Evolutionary conservation across 345 rosid species (phyloP).

Genomic region (Crucihimalaya himalaica): DNA sequence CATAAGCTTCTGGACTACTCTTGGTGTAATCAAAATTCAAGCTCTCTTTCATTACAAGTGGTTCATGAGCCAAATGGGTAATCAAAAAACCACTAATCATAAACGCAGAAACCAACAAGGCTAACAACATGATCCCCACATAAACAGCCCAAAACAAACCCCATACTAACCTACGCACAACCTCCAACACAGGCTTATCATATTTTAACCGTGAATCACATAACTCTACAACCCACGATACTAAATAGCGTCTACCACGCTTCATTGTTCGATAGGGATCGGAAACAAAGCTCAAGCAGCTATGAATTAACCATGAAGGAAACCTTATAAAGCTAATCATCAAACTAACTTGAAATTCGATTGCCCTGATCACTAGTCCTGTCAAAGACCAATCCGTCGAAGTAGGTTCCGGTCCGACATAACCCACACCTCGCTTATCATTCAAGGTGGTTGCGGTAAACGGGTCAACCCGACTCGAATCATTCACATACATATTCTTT

Average conservation of each 20-base stretch:
- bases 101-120: conserved; percentile 54
- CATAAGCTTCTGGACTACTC: conserved; percentile 61
- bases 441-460: conserved; percentile 2
- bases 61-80: conserved; percentile 60
- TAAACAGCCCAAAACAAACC: conserved; percentile 66
- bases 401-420: conserved; percentile 5
- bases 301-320: conserved; percentile 48
- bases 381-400: conserved; percentile 40
- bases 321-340: conserved; percentile 47
- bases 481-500: conserved; percentile 25
- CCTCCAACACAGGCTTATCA: conserved; percentile 44
- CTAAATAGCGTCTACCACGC: conserved; percentile 43
- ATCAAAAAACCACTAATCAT: conserved; percentile 56
- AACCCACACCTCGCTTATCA: not conserved
- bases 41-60: conserved; percentile 51
- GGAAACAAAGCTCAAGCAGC: conserved; percentile 42
- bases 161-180: conserved; percentile 52
- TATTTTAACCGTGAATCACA: conserved; percentile 48
- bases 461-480: conserved; percentile 28
- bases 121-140: conserved; percentile 57
- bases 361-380: conserved; percentile 58
- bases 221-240: conserved; percentile 32
- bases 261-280: conserved; percentile 60
- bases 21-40: conserved; percentile 54
- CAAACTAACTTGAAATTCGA: conserved; percentile 61